phyloP scores from a whole-genome alignment of 2,329 filamentous ascomycete genomes.

The Colletotrichum gloeosporioides region DNA sequence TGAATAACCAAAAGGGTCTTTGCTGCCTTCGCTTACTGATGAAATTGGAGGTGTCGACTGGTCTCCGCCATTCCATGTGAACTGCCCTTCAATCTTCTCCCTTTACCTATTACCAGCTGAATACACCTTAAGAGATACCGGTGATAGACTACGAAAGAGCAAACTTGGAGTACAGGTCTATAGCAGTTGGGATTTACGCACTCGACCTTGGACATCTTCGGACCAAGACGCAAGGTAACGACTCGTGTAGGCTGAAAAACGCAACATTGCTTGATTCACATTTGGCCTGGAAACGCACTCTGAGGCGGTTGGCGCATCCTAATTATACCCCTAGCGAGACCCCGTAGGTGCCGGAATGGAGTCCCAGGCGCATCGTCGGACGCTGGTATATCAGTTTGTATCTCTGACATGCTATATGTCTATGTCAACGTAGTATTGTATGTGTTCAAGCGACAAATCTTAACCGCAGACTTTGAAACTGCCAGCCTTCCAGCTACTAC shows the following conservation, averaged over 20 bases:
- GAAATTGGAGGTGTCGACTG: accelerated
- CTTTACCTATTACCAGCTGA: not conserved
- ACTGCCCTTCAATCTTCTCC: not conserved
- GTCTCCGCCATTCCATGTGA: accelerated
- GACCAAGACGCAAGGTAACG: not conserved
- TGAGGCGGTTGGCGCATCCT: accelerated
- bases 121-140: not conserved
- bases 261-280: too few relatives aligned
- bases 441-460: too few relatives aligned
- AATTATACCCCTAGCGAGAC: accelerated
- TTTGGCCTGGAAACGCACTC: not conserved
- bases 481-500: not conserved
- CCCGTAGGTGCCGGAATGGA: accelerated
- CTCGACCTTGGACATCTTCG: not conserved
- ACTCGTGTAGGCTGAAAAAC: not conserved
- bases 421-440: accelerated
- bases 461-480: too few relatives aligned
- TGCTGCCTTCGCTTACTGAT: not conserved
- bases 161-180: accelerated
- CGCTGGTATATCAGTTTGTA: accelerated
- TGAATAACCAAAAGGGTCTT: not conserved
- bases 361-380: accelerated
- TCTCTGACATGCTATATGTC: not conserved
- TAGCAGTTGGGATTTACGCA: not conserved
- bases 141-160: not conserved